Evolutionary conservation across 1,284 basidiomycete genomes (phyloP).

Genomic region (Melampsora americana): DNA sequence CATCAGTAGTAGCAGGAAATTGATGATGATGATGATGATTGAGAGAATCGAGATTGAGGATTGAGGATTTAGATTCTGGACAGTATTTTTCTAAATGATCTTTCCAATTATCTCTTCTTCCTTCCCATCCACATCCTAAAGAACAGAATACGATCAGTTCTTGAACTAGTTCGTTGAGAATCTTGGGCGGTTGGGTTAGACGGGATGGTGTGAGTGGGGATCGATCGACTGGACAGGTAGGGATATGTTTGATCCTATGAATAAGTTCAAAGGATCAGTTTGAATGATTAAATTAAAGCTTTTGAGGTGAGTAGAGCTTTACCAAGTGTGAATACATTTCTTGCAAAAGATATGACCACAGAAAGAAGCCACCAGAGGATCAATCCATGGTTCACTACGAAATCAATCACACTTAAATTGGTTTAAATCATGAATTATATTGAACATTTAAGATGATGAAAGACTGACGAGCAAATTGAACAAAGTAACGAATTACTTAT

Average conservation of each 20-base stretch:
- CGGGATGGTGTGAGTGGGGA: conserved; percentile 20
- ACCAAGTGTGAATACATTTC: conserved; percentile 41
- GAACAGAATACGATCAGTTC: conserved; percentile 28
- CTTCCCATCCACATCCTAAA: conserved; percentile 32
- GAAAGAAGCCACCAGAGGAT: conserved; percentile 25
- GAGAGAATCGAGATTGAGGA: not conserved
- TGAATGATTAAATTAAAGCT: not conserved
- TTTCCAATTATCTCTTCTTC: conserved; percentile 35
- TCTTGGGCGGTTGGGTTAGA: conserved; percentile 16
- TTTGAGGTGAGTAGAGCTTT: not conserved
- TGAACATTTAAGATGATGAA: not conserved
- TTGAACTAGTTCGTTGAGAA: conserved; percentile 29
- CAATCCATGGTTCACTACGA: conserved; percentile 32
- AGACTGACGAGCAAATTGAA: conserved; percentile 39
- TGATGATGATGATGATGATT: not conserved
- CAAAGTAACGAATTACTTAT: conserved; percentile 35
- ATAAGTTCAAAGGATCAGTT: not conserved
- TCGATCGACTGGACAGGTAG: conserved; percentile 36
- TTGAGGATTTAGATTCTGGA: conserved; percentile 7
- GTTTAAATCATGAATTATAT: not conserved
- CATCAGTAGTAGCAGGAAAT: not conserved
- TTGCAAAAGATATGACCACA: conserved; percentile 41
- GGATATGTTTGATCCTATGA: conserved; percentile 34
- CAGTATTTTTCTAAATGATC: conserved; percentile 25
- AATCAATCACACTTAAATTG: not conserved